Evolutionary conservation across 148 eudicot genomes (phyloP), one percentile per base, ranked within the genome.

Genomic region (Beta vulgaris): DNA sequence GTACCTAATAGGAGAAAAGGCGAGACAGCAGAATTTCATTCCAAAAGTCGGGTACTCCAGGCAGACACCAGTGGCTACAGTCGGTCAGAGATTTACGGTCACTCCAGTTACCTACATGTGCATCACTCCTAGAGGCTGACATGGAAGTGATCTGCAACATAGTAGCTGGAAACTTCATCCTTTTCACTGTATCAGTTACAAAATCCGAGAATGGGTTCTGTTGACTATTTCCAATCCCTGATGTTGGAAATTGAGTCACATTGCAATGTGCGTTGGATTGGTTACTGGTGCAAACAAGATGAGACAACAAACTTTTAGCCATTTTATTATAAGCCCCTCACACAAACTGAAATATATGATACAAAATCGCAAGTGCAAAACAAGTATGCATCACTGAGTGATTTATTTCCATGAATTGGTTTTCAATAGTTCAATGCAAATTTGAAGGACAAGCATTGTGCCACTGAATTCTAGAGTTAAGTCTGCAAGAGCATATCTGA

Each of bases 41-140:
- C 93, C 93, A 89, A 49, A 66, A 73, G 80, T 89, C 93, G 61
- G 93, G 93, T 35, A 89, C 82, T 40, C 93, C 93, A 51, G 93
- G 93, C 28, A 90, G 86, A 82, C 93, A 90, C 91, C 93, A 90
- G 74, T 90, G 93, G 83, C 91, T 90, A 65, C 93, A 90, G 75
- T 90, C 93, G 51, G 88, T 73, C 43, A 90, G 69, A 76, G 83
- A 73, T 54, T 82, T 86, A 21, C 77, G 87, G 79, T 83, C 87
- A 77, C 85, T 78, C 91, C 91, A 90, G 34, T 74, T 80, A 68
- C 91, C 91, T 12, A 88, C 93, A 69, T 90, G 93, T 57, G 91
- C 93, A 82, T 90, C 93, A 74, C 86, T 79, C 70, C 93, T 78
- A 55, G 78, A 78, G 42, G 88, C 83, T 31, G 90, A 83, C 88